A percentile compares a stretch with the other conserved stretches of the same genome.
These are phyloP conservation scores for Helianthus tuberosus DNA, from an alignment of 129 eudicot species.

Conservation along the genomic window DNA sequence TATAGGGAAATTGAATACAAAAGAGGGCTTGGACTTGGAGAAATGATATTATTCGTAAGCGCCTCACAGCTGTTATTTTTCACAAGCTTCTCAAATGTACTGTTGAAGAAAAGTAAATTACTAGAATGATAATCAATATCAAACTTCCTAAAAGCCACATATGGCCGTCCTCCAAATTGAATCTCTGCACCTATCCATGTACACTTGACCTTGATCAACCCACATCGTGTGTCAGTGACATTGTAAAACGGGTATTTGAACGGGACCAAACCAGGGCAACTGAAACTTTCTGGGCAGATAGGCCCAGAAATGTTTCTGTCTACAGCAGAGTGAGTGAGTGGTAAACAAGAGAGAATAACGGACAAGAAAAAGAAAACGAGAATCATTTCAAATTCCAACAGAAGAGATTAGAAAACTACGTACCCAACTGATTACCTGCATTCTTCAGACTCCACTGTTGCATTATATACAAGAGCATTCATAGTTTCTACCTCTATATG, in stretches of 20 bases:
- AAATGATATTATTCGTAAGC: constrained; percentile 10
- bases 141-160: background rate
- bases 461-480: background rate
- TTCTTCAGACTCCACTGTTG: background rate
- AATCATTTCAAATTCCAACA: constrained; percentile 9
- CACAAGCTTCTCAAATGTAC: background rate
- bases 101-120: background rate
- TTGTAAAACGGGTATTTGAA: constrained; percentile 9
- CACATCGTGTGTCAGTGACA: background rate
- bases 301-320: background rate
- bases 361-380: background rate
- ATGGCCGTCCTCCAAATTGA: background rate
- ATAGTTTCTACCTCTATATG: background rate
- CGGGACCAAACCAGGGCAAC: background rate
- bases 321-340: background rate
- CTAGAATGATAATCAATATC: background rate
- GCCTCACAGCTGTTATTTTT: constrained; percentile 8
- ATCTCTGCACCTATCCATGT: background rate
- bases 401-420: too few relatives aligned
- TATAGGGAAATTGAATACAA: constrained; percentile 20
- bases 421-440: too few relatives aligned
- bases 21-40: constrained; percentile 33
- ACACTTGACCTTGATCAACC: constrained; percentile 15
- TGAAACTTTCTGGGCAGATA: constrained; percentile 1
- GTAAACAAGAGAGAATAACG: background rate